Evolutionary conservation across 2,329 filamentous ascomycete genomes (phyloP).

Genomic region (Apiospora hydei): DNA sequence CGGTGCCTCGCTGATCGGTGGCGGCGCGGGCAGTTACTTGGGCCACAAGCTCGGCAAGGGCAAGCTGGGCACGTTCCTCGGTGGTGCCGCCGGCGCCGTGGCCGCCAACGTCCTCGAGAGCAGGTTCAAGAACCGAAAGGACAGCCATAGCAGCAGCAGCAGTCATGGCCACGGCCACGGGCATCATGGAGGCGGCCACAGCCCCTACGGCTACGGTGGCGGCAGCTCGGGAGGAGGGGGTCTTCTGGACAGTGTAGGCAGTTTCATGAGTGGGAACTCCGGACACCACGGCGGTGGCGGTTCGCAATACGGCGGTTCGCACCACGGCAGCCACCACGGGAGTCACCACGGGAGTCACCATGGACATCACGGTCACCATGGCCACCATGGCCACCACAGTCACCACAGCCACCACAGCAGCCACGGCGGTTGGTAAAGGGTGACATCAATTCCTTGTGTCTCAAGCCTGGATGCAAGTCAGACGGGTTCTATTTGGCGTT

Average conservation of each 20-base stretch:
- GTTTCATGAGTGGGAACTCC: constrained; percentile 31
- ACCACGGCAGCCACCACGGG: constrained; percentile 32
- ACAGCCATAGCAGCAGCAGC: constrained; percentile 28
- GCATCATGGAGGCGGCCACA: constrained; percentile 25
- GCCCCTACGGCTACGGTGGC: constrained; percentile 27
- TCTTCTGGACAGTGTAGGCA: constrained; percentile 33
- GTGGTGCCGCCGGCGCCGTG: constrained; percentile 60
- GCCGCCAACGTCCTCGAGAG: constrained; percentile 60
- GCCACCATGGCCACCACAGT: constrained; percentile 19
- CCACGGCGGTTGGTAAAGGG: constrained; percentile 16
- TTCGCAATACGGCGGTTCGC: constrained; percentile 27
- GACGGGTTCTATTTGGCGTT: background rate
- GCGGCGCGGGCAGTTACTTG: constrained; percentile 59
- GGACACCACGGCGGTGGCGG: constrained; percentile 27
- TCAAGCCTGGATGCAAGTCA: background rate
- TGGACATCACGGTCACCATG: constrained; percentile 30
- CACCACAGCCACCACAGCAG: constrained; percentile 5
- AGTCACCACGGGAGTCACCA: constrained; percentile 35
- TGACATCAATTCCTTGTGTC: background rate
- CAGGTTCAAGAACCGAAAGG: constrained; percentile 43
- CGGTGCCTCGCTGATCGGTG: constrained; percentile 60
- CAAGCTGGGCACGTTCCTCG: constrained; percentile 59
- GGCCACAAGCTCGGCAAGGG: constrained; percentile 64
- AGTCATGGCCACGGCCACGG: constrained; percentile 31
- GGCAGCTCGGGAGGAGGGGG: constrained; percentile 30